Base-by-base conservation (phyloP, 352 stramenopile species). In the Pythium sp. region DNA sequence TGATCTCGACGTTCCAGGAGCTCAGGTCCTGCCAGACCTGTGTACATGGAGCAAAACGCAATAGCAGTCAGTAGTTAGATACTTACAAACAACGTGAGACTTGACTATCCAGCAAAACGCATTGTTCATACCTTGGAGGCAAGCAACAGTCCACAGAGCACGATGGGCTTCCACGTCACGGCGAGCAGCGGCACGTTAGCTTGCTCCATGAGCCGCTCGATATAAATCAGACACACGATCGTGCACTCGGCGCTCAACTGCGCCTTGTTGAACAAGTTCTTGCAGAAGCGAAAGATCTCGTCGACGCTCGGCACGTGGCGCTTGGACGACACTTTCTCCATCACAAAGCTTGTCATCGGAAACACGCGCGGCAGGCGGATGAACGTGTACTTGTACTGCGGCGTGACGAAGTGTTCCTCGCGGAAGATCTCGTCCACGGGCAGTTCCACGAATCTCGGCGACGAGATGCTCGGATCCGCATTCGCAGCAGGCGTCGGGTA, bases 171-270 rank as follows among this genome's bases (percentile, higher is more conserved):
- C 98, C 98, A 99, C 1, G 96, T 99, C 2, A 87, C 84, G 0
- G 96, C 88, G 58, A 99, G 77, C 34, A 99, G 79, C 41, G 97
- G 92, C 36, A 99, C 97, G 73, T 97, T 94, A 12, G 95, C 94
- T 57, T 96, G 82, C 76, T 99, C 96, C 96, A 99, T 99, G 24
- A 99, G 87, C 15, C 97, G 92, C 79, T 99, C 98, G 9, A 99
- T 97, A 83, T 99, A 99, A 69, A 99, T 99, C 22, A 99, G 89
- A 62, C 89, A 97, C 57, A 99, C 97, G 74, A 99, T 98, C 6
- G 95, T 98, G 83, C 98, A 99, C 88, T 99, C 98, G n/a, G 96
- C 96, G 60, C 90, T 98, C 58, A 99, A 75, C 65, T 98, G 95
- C 20, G 98, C 97, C 66, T 97, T 94, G 68, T 98, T 97, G 81